Evolutionary conservation across 768 basidiomycete genomes (phyloP).

Genomic region (Tulasnella sp.): DNA sequence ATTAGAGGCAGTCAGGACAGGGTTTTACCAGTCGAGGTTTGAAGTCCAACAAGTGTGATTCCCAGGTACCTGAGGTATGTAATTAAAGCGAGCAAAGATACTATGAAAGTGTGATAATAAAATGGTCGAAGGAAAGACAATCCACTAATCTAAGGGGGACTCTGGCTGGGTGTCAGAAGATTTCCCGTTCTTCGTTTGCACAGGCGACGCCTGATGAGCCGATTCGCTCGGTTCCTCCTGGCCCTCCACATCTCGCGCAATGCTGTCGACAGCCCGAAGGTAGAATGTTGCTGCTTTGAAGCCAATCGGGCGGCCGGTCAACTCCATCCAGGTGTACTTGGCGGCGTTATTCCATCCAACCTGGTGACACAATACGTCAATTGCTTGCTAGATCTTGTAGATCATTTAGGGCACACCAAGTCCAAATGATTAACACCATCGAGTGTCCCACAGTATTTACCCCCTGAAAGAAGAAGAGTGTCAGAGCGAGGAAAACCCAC

Average conservation of each 20-base stretch:
- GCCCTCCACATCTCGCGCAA: slow-evolving; percentile 68
- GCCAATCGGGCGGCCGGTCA: slow-evolving; percentile 79
- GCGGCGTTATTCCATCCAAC: slow-evolving; percentile 88
- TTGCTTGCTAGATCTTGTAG: too few relatives aligned
- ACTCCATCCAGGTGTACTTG: slow-evolving; percentile 79
- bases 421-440: slow-evolving; percentile 85
- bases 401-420: slow-evolving; percentile 43
- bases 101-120: too few relatives aligned
- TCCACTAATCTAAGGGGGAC: too few relatives aligned
- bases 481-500: background rate
- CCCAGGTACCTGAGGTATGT: too few relatives aligned
- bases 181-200: too few relatives aligned
- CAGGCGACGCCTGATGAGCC: background rate
- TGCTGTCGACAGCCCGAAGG: slow-evolving; percentile 65
- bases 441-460: slow-evolving; percentile 90
- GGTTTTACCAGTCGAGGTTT: slow-evolving; percentile 1
- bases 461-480: slow-evolving; percentile 30
- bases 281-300: slow-evolving; percentile 92
- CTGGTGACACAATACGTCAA: slow-evolving; percentile 5
- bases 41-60: background rate
- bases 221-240: slow-evolving; percentile 24
- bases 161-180: too few relatives aligned
- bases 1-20: background rate
- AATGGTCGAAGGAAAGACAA: too few relatives aligned
- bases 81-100: too few relatives aligned